Evolutionary conservation across 140 eudicot species (phyloP).

Genomic region (Flaveria floridana): DNA sequence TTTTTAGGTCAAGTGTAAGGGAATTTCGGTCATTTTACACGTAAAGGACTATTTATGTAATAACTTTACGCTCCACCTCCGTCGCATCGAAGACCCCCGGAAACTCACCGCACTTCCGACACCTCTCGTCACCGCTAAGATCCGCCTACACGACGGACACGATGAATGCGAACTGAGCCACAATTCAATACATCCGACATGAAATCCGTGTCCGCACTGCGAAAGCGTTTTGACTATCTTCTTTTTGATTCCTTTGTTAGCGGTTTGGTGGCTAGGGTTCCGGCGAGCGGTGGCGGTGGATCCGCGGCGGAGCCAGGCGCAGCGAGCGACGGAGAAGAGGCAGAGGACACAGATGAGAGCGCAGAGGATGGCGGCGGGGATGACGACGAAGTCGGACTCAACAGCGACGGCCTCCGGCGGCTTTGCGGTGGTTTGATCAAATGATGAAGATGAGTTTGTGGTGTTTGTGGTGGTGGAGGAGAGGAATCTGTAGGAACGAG

Average conservation of each 20-base stretch:
- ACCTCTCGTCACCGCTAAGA: conserved; percentile 37
- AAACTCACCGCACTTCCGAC: conserved; percentile 52
- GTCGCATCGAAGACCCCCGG: too few species aligned
- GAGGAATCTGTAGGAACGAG: conserved; percentile 36
- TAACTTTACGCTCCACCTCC: conserved; percentile 23
- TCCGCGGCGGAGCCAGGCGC: conserved; percentile 66
- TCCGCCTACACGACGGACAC: conserved; percentile 56
- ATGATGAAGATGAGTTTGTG: conserved; percentile 14
- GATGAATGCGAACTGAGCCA: too few species aligned
- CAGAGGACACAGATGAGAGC: too few species aligned
- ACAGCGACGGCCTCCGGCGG: conserved; percentile 50
- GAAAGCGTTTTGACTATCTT: conserved; percentile 35
- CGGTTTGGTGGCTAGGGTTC: conserved; percentile 12
- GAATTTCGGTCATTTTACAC: too few species aligned
- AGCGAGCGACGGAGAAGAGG: conserved; percentile 44
- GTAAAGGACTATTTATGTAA: too few species aligned
- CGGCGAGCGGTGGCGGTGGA: conserved; percentile 23
- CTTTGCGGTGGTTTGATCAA: conserved; percentile 27
- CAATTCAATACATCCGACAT: too few species aligned
- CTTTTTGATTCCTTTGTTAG: conserved; percentile 51
- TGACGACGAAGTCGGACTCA: too few species aligned
- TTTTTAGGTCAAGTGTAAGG: too few species aligned
- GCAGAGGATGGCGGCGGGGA: too few species aligned
- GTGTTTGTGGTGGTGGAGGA: not conserved
- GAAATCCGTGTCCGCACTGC: too few species aligned